Percentiles rank a stretch among this genome's conserved stretches.
These are phyloP conservation scores for Citrus hindsii DNA, from an alignment of 345 rosid genomes.

Conservation along the genomic window DNA sequence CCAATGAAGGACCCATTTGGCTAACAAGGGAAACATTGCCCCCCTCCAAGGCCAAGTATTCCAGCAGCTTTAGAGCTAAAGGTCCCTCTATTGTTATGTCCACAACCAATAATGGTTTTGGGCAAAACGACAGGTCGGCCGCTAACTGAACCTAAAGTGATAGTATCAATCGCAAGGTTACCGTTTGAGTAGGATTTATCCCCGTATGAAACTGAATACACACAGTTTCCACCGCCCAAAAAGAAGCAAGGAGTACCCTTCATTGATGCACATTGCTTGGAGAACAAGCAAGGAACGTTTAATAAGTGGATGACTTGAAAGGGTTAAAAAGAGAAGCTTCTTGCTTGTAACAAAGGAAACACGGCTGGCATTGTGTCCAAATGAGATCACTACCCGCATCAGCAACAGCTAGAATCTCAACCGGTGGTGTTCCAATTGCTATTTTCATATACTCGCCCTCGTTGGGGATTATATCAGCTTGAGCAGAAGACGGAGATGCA, in stretches of 20 bases:
- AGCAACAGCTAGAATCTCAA: not conserved
- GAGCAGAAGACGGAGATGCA: not conserved
- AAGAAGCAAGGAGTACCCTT: conserved; percentile 1
- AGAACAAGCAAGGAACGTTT: no score
- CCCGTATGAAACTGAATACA: conserved; percentile 11
- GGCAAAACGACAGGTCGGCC: conserved; percentile 14
- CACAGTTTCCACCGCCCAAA: conserved; percentile 8
- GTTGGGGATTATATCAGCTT: not conserved
- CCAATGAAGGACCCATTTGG: conserved; percentile 38
- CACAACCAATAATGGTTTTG: no score
- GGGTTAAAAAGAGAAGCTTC: no score
- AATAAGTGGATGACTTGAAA: no score
- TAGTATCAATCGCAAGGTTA: conserved; percentile 34
- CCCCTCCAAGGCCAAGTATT: conserved; percentile 48
- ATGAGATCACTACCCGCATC: conserved; percentile 27
- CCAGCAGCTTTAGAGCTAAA: conserved; percentile 42
- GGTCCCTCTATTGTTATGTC: conserved; percentile 14
- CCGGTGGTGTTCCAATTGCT: conserved; percentile 20
- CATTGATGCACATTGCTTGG: conserved; percentile 20
- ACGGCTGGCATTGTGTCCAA: conserved; percentile 15
- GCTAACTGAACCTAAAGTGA: conserved; percentile 33
- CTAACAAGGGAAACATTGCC: conserved; percentile 47
- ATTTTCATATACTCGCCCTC: conserved; percentile 14
- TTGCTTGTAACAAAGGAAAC: no score
- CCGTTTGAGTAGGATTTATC: no score